Base-by-base conservation (phyloP, 257 asterid species). In the Penstemon newberryi region DNA sequence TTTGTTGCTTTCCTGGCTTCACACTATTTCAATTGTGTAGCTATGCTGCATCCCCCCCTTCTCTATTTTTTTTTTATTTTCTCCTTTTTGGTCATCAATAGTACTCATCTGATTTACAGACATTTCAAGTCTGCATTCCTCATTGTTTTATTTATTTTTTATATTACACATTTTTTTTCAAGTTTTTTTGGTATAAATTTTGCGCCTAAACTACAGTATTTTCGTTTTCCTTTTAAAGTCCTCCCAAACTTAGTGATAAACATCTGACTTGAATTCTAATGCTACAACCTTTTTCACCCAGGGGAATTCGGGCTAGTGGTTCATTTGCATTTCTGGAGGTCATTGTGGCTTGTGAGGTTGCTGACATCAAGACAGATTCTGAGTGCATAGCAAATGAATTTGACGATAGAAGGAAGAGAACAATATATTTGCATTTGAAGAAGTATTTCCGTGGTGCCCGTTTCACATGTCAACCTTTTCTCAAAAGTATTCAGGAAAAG, bases 391-490 rank as follows among this genome's bases (percentile, higher is more conserved):
- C 66, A 50, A 86, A 79, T 63, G 82, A 71, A 70, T 72, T 69
- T 60, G 86, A 80, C 59, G 75, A 52, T 53, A 77, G 65, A 55
- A 77, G 67, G 72, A 80, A 70, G 60, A 83, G 82, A 71, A 85
- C 84, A 33, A 75, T 90, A 54, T 79, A 74, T 73, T 73, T 93
- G 82, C 97, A 93, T 85, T 87, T 93, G 83, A 93, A 93, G 85
- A 87, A 85, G 66, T 93, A 85, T 83, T 93, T 90, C 60, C 94
- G 99, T 65, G 99, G 99, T 50, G 70, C 89, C 49, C 99, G 99
- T 65, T 93, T 90, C 81, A 88, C 97, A 65, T 77, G 62, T 77
- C 60, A 70, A 47, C 92, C 95, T 71, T 90, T 93, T 79, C 99
- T 93, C 70, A 85, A 56, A 83, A 84, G 89, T 74, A 79, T 93